Evolutionary conservation across 2,329 filamentous ascomycete species (phyloP).

Genomic region (Diaporthe longicolla): DNA sequence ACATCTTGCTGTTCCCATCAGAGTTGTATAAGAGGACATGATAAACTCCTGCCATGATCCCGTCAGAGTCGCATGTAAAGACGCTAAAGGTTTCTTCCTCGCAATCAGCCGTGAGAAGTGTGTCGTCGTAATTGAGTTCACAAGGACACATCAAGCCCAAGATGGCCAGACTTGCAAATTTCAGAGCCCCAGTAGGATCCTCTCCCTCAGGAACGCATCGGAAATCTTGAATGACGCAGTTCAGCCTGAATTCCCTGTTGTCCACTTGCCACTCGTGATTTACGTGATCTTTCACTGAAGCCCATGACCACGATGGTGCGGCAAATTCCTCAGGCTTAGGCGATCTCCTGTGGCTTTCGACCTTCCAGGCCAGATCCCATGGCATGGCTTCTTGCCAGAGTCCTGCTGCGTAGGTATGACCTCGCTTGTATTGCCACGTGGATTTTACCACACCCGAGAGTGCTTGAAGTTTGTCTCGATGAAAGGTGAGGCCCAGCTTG

Average conservation of each 20-base stretch:
- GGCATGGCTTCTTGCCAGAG: not conserved
- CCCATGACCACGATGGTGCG: not conserved
- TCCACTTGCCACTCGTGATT: no score
- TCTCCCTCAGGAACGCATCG: not conserved
- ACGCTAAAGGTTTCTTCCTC: no score
- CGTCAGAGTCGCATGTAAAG: no score
- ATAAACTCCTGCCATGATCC: no score
- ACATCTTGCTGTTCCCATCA: no score
- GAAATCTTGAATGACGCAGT: not conserved
- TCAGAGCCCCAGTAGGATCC: not conserved
- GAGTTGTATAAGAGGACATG: no score
- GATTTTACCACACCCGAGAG: not conserved
- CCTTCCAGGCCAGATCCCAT: not conserved
- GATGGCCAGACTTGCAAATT: not conserved
- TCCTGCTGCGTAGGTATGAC: constrained; percentile 1
- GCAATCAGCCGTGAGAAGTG: not conserved
- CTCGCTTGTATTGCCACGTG: not conserved
- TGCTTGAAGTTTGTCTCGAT: not conserved
- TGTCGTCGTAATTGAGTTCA: not conserved
- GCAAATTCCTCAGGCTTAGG: not conserved
- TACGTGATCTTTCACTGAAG: not conserved
- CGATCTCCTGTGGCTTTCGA: no score
- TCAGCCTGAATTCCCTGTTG: no score
- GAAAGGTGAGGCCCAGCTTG: not conserved
- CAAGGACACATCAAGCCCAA: not conserved